These are phyloP conservation scores for Solanum okadae DNA, from an alignment of 257 asterid species.

Conservation along the genomic window DNA sequence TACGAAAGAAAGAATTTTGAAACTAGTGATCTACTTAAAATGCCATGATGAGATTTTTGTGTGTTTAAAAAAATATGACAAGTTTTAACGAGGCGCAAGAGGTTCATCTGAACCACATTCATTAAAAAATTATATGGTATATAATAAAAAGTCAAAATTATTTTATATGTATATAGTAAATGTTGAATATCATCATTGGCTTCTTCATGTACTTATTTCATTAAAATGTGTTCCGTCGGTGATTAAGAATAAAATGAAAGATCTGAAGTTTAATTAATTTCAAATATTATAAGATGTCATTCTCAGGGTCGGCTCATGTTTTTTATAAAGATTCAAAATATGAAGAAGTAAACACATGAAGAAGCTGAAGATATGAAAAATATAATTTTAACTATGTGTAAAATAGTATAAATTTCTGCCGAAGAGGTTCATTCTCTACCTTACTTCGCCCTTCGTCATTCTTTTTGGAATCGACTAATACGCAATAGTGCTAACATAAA, in stretches of 20 bases:
- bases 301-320: too few relatives aligned
- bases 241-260: background rate
- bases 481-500: background rate
- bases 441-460: background rate
- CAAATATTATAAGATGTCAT: background rate
- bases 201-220: background rate
- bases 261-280: background rate
- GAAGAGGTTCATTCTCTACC: too few relatives aligned
- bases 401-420: too few relatives aligned
- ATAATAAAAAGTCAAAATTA: background rate
- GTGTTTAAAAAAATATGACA: background rate
- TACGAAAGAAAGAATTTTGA: background rate
- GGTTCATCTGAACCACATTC: background rate
- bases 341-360: too few relatives aligned
- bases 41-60: background rate
- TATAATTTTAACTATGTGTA: too few relatives aligned
- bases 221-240: background rate
- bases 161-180: background rate
- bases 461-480: background rate
- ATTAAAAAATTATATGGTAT: background rate
- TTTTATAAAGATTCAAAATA: too few relatives aligned
- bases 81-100: background rate
- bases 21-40: background rate
- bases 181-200: background rate
- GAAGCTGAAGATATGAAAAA: too few relatives aligned